Percentiles rank a stretch among this genome's conserved stretches.
Evolutionary conservation across 1,284 basidiomycete genomes (phyloP).

Genomic region (Neotropicomus parvogracilis): DNA sequence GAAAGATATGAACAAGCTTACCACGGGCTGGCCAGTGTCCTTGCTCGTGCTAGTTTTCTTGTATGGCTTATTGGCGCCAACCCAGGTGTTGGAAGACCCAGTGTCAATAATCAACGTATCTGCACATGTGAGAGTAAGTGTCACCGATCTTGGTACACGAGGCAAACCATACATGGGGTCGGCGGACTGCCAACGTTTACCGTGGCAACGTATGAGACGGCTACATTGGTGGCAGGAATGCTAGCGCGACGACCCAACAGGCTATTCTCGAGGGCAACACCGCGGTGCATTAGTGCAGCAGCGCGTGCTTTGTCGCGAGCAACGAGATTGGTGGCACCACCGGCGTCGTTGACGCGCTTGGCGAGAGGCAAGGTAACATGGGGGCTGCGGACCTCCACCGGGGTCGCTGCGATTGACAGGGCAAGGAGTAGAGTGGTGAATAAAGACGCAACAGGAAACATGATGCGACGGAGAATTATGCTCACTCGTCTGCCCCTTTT

Average conservation of each 20-base stretch:
- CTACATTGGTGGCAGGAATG: conserved; percentile 42
- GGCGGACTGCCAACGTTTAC: conserved; percentile 59
- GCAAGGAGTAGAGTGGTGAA: no score
- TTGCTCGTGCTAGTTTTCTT: no score
- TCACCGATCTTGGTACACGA: background rate
- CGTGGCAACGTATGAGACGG: conserved; percentile 48
- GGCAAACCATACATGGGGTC: conserved; percentile 44
- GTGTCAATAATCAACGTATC: no score
- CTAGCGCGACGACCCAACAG: conserved; percentile 36
- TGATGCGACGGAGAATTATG: no score
- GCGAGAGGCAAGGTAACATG: conserved; percentile 47
- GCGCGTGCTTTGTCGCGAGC: conserved; percentile 54
- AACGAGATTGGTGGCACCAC: conserved; percentile 46
- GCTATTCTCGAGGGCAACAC: conserved; percentile 33
- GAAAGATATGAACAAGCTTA: no score
- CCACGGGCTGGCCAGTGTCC: no score
- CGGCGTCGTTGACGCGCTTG: conserved; percentile 47
- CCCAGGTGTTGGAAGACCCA: no score
- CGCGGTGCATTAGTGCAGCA: no score
- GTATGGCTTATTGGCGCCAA: no score
- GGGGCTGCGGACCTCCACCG: conserved; percentile 35
- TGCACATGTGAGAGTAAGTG: conserved; percentile 17
- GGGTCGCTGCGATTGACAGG: no score
- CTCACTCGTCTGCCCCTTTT: no score
- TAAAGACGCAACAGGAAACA: no score